These are phyloP conservation scores for Fonsecaea nubica DNA, from an alignment of 2,329 filamentous ascomycete species.

Conservation along the genomic window DNA sequence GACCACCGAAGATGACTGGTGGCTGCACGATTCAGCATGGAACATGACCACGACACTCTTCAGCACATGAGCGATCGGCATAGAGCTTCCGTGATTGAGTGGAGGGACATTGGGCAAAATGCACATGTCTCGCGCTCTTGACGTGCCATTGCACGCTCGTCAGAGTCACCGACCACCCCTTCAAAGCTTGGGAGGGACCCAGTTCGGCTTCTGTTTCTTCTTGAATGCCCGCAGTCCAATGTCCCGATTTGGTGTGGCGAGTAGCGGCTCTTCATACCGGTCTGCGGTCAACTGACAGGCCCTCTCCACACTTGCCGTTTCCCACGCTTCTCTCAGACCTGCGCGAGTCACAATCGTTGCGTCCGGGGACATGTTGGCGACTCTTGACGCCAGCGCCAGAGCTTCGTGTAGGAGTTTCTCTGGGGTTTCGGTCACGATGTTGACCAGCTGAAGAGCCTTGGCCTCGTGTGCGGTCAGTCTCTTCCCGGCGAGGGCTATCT, in stretches of 20 bases:
- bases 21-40: too few relatives aligned
- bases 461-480: slow-evolving; percentile 65
- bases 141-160: too few relatives aligned
- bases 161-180: too few relatives aligned
- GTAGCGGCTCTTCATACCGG: slow-evolving; percentile 9
- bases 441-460: slow-evolving; percentile 70
- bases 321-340: slow-evolving; percentile 75
- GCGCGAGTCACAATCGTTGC: slow-evolving; percentile 73
- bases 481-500: slow-evolving; percentile 72
- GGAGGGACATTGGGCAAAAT: too few relatives aligned
- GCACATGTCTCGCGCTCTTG: too few relatives aligned
- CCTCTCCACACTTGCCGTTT: slow-evolving; percentile 68
- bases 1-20: too few relatives aligned
- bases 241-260: slow-evolving; percentile 66
- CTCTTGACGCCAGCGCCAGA: slow-evolving; percentile 59
- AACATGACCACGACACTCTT: too few relatives aligned
- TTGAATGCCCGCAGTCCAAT: slow-evolving; percentile 78
- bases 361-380: slow-evolving; percentile 74
- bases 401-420: slow-evolving; percentile 37
- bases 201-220: slow-evolving; percentile 73
- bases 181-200: slow-evolving; percentile 59
- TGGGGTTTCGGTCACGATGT: slow-evolving; percentile 5
- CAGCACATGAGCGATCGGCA: too few relatives aligned
- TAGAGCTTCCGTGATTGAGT: too few relatives aligned
- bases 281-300: slow-evolving; percentile 57